A percentile compares a stretch with the other conserved stretches of the same genome.
Evolutionary conservation across 805 yeast genomes (phyloP).

Genomic region (Cyberlindnera lachancei): DNA sequence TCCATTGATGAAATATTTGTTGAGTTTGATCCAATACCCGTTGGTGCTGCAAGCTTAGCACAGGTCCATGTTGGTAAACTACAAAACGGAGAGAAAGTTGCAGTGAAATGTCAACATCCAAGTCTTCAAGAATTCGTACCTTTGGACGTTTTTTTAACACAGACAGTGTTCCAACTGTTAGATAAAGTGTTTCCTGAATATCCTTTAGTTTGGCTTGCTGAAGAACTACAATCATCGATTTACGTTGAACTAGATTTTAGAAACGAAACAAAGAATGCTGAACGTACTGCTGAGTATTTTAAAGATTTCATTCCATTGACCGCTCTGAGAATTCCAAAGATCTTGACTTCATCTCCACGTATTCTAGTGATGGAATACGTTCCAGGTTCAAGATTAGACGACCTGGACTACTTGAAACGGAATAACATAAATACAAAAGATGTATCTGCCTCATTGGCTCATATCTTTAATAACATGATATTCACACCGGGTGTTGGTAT

Average conservation of each 20-base stretch:
- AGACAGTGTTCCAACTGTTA: constrained; percentile 65
- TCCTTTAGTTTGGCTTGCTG: constrained; percentile 92
- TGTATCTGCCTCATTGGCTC: constrained; percentile 80
- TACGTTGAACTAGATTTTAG: constrained; percentile 86
- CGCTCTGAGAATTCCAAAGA: constrained; percentile 72
- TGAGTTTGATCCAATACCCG: constrained; percentile 63
- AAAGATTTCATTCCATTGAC: constrained; percentile 47
- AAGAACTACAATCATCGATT: constrained; percentile 80
- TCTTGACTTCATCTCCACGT: constrained; percentile 58
- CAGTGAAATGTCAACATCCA: constrained; percentile 95
- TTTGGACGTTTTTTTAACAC: constrained; percentile 73
- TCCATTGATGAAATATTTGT: constrained; percentile 55
- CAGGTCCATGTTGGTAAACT: constrained; percentile 84
- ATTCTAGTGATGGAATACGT: constrained; percentile 84
- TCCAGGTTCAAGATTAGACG: constrained; percentile 77
- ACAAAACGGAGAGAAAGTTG: constrained; percentile 64
- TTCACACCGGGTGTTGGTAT: constrained; percentile 87
- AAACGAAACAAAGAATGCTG: constrained; percentile 80
- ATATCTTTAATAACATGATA: constrained; percentile 90
- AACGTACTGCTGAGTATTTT: constrained; percentile 63
- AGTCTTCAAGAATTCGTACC: constrained; percentile 83
- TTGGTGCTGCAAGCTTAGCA: constrained; percentile 94
- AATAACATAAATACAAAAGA: constrained; percentile 66
- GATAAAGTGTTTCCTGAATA: constrained; percentile 84
- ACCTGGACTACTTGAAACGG: constrained; percentile 52